Evolutionary conservation across 2,329 filamentous ascomycete species (phyloP), one percentile per base, ranked within the genome.

Genomic region (Fusarium verrucosum): DNA sequence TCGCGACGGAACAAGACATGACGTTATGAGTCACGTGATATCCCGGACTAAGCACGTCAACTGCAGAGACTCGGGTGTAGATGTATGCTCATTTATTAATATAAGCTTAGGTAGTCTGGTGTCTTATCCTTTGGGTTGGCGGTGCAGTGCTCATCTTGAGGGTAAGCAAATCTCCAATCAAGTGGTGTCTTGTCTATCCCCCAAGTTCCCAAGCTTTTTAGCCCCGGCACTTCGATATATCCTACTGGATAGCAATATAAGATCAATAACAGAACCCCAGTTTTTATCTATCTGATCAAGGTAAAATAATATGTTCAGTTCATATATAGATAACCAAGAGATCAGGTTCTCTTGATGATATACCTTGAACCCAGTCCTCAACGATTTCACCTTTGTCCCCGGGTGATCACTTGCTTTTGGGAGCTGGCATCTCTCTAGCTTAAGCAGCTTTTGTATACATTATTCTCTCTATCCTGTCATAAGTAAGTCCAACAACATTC

Each of bases 1-100:
- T 50, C 52, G 58, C 45, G 45, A 56, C 49, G 30, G 25, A 38
- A 58, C 42, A 13, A 20, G 42, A 35, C 33, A 68, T 68, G 65
- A 68, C 65, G 65, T 66, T 66, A 57, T 63, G 17, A 26, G 22
- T 61, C 65, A 68, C 65, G 65, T 68, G 65, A 68, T 33, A 51
- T 62, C 13, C 54, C 54, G 63, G 44, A 30, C 38, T 43, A 30
- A 49, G 25, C 26, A 20, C 46, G 25, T 53, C 47, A 37, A 32
- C 13, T 22, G 16, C 36, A 37, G 47, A 26, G 50, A 45, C 5
- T 42, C 46, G 57, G 59, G 40, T 41, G 22, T 50, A 33, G 11
- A 32, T 26, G 37, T 20, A 26, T 23, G 17, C 17, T 23, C 14
- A 23, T 36, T 20, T 36, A 23, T 26, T 20, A 17, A 36, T 49